phyloP scores from a whole-genome alignment of 2,329 filamentous ascomycete genomes.

The Ceratocystis colombiana region DNA sequence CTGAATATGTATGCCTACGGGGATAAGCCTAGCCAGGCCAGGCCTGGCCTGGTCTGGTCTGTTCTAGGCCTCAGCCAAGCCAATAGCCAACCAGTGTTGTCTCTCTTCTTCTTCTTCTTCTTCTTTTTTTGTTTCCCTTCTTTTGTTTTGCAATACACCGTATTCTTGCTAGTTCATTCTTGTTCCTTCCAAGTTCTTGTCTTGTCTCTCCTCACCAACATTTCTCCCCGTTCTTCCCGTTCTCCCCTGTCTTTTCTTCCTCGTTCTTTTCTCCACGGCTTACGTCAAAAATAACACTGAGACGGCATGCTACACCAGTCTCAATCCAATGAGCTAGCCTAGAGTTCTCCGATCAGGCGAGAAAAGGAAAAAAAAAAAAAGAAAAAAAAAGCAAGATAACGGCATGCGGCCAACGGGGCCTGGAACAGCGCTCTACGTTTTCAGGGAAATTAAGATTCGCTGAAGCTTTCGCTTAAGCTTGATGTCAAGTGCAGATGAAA shows the following conservation, averaged over 20 bases:
- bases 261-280: background rate
- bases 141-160: no score
- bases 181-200: background rate
- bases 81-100: background rate
- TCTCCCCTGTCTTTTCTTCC: background rate
- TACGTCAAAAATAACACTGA: background rate
- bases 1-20: background rate
- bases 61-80: conserved; percentile 12
- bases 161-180: background rate
- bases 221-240: background rate
- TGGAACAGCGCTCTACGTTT: background rate
- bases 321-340: background rate
- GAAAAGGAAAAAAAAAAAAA: background rate
- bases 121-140: no score
- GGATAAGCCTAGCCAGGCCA: background rate
- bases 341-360: background rate
- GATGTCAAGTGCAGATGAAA: conserved; percentile 20
- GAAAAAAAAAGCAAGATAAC: background rate
- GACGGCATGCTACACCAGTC: background rate
- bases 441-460: conserved; percentile 1
- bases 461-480: conserved; percentile 16
- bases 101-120: background rate
- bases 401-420: background rate
- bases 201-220: background rate
- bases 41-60: background rate